Evolutionary conservation across 2,329 filamentous ascomycete species (phyloP).

Genomic region (Beauveria caledonica): DNA sequence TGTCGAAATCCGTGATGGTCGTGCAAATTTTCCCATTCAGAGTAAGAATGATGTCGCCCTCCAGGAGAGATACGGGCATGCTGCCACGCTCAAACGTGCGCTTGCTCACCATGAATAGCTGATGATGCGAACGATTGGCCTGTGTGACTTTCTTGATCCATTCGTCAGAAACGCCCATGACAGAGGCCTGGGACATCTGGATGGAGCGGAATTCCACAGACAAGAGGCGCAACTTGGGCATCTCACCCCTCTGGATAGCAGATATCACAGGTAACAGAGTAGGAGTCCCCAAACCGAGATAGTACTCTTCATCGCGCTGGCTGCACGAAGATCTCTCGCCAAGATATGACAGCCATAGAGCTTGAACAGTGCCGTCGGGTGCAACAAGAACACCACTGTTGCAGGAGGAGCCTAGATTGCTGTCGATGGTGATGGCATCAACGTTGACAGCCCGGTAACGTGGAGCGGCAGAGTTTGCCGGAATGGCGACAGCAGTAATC

Average conservation of each 20-base stretch:
- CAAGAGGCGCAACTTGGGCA: constrained; percentile 78
- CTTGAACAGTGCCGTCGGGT: constrained; percentile 86
- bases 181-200: constrained; percentile 91
- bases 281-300: constrained; percentile 83
- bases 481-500: constrained; percentile 93
- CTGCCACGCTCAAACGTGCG: constrained; percentile 57
- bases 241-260: constrained; percentile 71
- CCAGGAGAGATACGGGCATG: constrained; percentile 54
- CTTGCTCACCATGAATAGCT: constrained; percentile 98
- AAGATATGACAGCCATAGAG: constrained; percentile 93
- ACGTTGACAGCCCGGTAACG: constrained; percentile 92
- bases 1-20: constrained; percentile 81
- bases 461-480: constrained; percentile 83
- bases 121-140: constrained; percentile 85
- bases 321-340: constrained; percentile 74
- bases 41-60: constrained; percentile 88
- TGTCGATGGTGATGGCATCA: constrained; percentile 95
- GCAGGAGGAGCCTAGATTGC: constrained; percentile 81
- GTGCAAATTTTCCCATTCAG: constrained; percentile 91
- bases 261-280: constrained; percentile 82
- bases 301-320: constrained; percentile 90
- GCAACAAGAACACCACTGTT: constrained; percentile 88
- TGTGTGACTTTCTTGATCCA: constrained; percentile 89
- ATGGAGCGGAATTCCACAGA: constrained; percentile 93
- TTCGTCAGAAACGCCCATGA: constrained; percentile 93